Percentiles rank a stretch among this genome's conserved stretches.
These are phyloP conservation scores for Ceratocystis lukuohia DNA, from an alignment of 2,329 filamentous ascomycete species.

Conservation along the genomic window DNA sequence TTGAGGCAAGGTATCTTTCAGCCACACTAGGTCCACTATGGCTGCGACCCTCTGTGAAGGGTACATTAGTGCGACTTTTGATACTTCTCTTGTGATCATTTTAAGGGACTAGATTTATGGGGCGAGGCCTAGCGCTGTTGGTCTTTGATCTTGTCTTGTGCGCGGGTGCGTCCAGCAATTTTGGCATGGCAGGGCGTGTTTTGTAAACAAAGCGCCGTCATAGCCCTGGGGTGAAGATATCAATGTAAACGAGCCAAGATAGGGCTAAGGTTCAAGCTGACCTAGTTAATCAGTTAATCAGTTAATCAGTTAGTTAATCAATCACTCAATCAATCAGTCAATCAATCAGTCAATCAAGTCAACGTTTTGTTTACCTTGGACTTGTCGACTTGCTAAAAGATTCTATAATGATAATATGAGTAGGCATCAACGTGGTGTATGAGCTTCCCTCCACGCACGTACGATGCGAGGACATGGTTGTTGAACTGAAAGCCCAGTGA, in stretches of 20 bases:
- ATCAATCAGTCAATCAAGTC: no score
- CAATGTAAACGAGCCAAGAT: not conserved
- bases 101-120: not conserved
- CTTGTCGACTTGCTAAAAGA: no score
- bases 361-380: no score
- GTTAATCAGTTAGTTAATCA: no score
- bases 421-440: no score
- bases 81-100: not conserved
- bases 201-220: slow-evolving; percentile 2
- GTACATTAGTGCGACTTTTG: not conserved
- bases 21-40: not conserved
- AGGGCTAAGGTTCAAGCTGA: not conserved
- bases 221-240: slow-evolving; percentile 3
- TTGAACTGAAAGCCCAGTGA: no score
- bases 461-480: no score
- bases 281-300: not conserved
- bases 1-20: not conserved
- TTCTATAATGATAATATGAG: no score
- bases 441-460: no score
- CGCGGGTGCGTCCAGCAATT: slow-evolving; percentile 8
- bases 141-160: not conserved
- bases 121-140: not conserved
- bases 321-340: no score
- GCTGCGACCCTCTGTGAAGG: not conserved
- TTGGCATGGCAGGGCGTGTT: not conserved